These are phyloP conservation scores for Oidium heveae DNA, from an alignment of 2,329 filamentous ascomycete species.

Conservation along the genomic window DNA sequence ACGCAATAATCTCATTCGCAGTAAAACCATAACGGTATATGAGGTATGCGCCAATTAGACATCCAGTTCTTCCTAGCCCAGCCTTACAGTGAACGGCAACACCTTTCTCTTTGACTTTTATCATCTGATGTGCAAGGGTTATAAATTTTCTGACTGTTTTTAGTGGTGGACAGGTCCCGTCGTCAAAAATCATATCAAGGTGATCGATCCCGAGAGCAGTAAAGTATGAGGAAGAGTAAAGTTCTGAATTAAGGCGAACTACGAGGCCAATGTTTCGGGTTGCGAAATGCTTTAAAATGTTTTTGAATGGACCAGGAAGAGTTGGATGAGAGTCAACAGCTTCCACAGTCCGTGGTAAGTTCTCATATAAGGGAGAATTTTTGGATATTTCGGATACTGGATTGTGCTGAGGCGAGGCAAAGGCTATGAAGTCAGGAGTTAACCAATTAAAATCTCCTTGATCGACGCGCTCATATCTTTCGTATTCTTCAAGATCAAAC, in stretches of 20 bases:
- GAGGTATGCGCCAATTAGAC: conserved; percentile 86
- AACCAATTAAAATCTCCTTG: conserved; percentile 99
- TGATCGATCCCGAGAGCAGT: conserved; percentile 86
- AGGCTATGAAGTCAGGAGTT: conserved; percentile 81
- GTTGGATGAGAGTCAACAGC: conserved; percentile 44
- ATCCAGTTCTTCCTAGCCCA: conserved; percentile 81
- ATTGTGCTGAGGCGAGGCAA: conserved; percentile 75
- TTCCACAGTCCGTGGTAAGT: conserved; percentile 49
- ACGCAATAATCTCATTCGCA: conserved; percentile 88
- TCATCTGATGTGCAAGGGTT: conserved; percentile 80
- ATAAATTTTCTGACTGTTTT: conserved; percentile 86
- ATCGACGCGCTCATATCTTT: conserved; percentile 83
- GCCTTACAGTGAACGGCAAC: conserved; percentile 98
- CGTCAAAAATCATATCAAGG: conserved; percentile 98
- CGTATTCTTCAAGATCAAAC: conserved; percentile 93
- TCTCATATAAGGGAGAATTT: conserved; percentile 46
- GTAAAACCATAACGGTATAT: conserved; percentile 96
- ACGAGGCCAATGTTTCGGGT: conserved; percentile 78
- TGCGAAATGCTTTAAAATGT: conserved; percentile 73
- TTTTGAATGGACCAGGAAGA: conserved; percentile 77
- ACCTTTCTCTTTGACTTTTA: conserved; percentile 68
- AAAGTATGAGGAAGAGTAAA: conserved; percentile 95
- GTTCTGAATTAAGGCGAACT: conserved; percentile 78
- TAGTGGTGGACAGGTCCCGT: conserved; percentile 81
- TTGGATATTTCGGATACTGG: conserved; percentile 48